A percentile compares a stretch with the other conserved stretches of the same genome.
These are phyloP conservation scores for Mariannaea elegans DNA, from an alignment of 2,329 filamentous ascomycete genomes.

Conservation along the genomic window DNA sequence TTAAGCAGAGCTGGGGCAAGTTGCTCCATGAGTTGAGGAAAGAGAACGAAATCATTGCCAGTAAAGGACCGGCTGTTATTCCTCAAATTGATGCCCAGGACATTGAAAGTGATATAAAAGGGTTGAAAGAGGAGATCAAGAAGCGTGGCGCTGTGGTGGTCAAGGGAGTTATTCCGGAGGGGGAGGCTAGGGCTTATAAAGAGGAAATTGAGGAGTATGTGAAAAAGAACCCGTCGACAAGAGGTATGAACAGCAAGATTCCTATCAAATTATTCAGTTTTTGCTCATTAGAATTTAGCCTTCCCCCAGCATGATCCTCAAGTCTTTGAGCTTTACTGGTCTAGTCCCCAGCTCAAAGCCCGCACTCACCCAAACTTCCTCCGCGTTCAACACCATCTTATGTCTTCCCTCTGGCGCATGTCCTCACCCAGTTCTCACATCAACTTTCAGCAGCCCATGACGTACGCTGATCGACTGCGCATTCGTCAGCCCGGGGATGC, in stretches of 20 bases:
- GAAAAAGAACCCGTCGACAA: constrained; percentile 67
- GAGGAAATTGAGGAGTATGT: constrained; percentile 72
- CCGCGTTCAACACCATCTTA: constrained; percentile 67
- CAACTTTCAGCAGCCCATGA: constrained; percentile 63
- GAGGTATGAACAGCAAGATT: constrained; percentile 48
- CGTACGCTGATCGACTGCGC: constrained; percentile 76
- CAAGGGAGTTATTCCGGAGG: constrained; percentile 69
- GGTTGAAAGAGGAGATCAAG: constrained; percentile 58
- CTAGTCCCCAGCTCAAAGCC: constrained; percentile 71
- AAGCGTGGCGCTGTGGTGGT: constrained; percentile 72
- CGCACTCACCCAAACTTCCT: constrained; percentile 73
- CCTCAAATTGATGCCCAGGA: constrained; percentile 60
- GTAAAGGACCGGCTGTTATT: constrained; percentile 57
- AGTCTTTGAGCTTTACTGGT: constrained; percentile 82
- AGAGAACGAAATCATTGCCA: constrained; percentile 59
- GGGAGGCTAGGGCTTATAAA: constrained; percentile 72
- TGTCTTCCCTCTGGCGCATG: constrained; percentile 67
- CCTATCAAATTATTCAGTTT: neutral
- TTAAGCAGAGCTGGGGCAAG: constrained; percentile 59
- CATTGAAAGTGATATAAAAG: constrained; percentile 50
- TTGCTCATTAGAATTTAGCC: constrained; percentile 48
- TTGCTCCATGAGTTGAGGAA: constrained; percentile 54
- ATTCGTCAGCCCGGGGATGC: constrained; percentile 77
- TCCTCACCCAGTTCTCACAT: constrained; percentile 58
- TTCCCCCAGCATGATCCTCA: constrained; percentile 74